Evolutionary conservation across 1,284 basidiomycete genomes (phyloP).

Genomic region (Cutaneotrichosporon arboriforme): DNA sequence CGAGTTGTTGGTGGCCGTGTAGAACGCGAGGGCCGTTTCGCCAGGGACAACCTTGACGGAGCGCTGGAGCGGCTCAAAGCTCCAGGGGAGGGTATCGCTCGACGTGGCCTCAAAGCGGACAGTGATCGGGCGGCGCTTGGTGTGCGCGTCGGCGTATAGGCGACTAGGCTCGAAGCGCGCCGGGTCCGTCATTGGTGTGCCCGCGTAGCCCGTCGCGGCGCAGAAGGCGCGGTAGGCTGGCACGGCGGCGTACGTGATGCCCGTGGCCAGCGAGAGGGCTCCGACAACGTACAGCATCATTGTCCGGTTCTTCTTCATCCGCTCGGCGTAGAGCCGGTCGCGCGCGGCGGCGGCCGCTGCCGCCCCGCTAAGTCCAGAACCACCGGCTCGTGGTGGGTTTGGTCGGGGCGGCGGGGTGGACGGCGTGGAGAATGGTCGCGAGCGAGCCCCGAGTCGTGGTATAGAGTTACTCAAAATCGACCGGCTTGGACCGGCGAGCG

Average conservation of each 20-base stretch:
- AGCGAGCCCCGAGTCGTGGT: no score
- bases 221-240: slow-evolving; percentile 98
- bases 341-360: not conserved
- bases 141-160: slow-evolving; percentile 64
- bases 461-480: no score
- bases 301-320: slow-evolving; percentile 30
- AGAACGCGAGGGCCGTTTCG: slow-evolving; percentile 95
- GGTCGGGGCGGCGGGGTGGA: not conserved
- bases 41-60: slow-evolving; percentile 88
- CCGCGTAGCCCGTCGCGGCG: slow-evolving; percentile 92
- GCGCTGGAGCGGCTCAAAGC: slow-evolving; percentile 84
- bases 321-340: slow-evolving; percentile 26
- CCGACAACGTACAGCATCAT: slow-evolving; percentile 39
- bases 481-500: not conserved
- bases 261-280: slow-evolving; percentile 69
- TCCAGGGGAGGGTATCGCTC: slow-evolving; percentile 86
- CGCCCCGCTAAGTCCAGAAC: not conserved
- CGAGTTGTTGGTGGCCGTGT: slow-evolving; percentile 83
- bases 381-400: no score
- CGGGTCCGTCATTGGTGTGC: slow-evolving; percentile 83
- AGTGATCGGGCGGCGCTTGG: slow-evolving; percentile 66
- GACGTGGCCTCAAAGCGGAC: slow-evolving; percentile 94
- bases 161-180: slow-evolving; percentile 74
- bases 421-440: not conserved
- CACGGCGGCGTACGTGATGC: slow-evolving; percentile 90